A percentile compares a stretch with the other conserved stretches of the same genome.
phyloP scores from a whole-genome alignment of 805 yeast genomes.

The Hanseniaspora valbyensis region DNA sequence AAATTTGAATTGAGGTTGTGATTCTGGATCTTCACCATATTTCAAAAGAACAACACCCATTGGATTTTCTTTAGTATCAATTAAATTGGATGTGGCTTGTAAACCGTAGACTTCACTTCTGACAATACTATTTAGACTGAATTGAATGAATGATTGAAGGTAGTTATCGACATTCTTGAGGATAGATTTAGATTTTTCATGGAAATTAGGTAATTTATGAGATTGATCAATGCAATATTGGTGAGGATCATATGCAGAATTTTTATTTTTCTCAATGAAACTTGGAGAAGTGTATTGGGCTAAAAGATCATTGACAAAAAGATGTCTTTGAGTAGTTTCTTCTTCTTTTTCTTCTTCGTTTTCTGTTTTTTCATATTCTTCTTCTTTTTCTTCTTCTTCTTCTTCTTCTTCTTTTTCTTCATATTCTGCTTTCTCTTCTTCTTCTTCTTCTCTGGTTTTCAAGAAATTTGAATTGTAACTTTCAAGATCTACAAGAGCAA shows the following conservation, averaged over 20 bases:
- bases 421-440: no score
- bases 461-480: no score
- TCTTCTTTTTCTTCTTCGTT: no score
- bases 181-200: neutral
- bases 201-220: neutral
- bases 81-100: constrained; percentile 24
- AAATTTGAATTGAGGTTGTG: neutral
- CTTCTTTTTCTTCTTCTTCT: no score
- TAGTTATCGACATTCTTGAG: neutral
- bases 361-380: no score
- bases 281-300: neutral
- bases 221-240: constrained; percentile 1
- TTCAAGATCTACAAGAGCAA: neutral
- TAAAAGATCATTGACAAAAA: constrained; percentile 2
- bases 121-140: constrained; percentile 20
- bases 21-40: neutral
- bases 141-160: constrained; percentile 17
- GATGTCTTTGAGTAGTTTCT: no score
- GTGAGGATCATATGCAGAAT: constrained; percentile 3
- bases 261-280: constrained; percentile 5
- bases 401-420: no score
- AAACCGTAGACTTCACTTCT: constrained; percentile 27
- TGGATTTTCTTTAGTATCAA: constrained; percentile 21
- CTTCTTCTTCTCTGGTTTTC: no score
- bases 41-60: constrained; percentile 24